These are phyloP conservation scores for Zymoseptoria tritici DNA, from an alignment of 2,329 filamentous ascomycete species.

Conservation along the genomic window DNA sequence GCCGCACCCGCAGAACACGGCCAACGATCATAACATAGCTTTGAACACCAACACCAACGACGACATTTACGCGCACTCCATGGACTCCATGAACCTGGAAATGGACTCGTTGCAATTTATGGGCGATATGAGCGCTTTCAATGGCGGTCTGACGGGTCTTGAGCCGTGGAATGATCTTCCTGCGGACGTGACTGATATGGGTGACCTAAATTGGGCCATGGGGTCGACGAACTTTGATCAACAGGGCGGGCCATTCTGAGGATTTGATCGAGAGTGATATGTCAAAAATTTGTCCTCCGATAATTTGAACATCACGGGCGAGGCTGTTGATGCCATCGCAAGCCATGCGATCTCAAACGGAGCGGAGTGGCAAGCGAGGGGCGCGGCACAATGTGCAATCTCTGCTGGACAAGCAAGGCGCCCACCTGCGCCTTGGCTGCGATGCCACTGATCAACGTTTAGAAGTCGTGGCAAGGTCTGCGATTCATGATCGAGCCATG, in stretches of 20 bases:
- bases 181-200: slow-evolving; percentile 5
- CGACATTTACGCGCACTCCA: not conserved
- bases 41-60: not conserved
- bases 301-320: not conserved
- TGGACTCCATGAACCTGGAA: slow-evolving; percentile 17
- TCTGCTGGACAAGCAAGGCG: too few relatives aligned
- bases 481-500: too few relatives aligned
- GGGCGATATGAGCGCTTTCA: slow-evolving; percentile 14
- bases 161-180: slow-evolving; percentile 19
- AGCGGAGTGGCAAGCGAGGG: too few relatives aligned
- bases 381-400: too few relatives aligned
- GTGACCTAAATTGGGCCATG: not conserved
- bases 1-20: not conserved
- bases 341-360: not conserved
- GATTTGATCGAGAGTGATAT: not conserved
- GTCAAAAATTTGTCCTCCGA: not conserved
- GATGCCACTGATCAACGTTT: too few relatives aligned
- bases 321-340: not conserved
- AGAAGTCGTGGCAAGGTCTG: too few relatives aligned
- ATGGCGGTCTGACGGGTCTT: slow-evolving; percentile 20
- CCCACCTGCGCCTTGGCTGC: too few relatives aligned
- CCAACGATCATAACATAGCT: not conserved
- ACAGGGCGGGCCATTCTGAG: not conserved
- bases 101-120: slow-evolving; percentile 15
- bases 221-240: not conserved